phyloP scores from a whole-genome alignment of 805 yeast species.

The Clavispora asparagi region DNA sequence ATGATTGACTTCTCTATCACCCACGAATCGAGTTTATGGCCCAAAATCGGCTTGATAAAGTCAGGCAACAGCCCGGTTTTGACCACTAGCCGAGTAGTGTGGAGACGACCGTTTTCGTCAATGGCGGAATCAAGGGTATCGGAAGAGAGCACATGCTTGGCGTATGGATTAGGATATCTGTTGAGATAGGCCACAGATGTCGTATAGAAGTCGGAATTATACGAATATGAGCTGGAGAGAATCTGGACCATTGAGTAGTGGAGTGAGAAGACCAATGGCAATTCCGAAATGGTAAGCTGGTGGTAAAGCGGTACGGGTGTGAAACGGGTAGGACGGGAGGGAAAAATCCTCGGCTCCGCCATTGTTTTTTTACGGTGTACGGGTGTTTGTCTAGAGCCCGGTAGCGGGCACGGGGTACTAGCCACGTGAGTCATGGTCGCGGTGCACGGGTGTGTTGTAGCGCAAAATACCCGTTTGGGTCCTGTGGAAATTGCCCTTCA shows the following conservation, averaged over 20 bases:
- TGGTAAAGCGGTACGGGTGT: not conserved
- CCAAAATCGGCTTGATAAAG: constrained; percentile 73
- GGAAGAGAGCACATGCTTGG: constrained; percentile 76
- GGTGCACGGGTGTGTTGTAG: too few species aligned
- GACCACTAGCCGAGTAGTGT: constrained; percentile 66
- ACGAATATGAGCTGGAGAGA: constrained; percentile 52
- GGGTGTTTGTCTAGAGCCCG: not conserved
- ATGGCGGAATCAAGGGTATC: constrained; percentile 66
- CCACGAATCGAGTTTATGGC: constrained; percentile 63
- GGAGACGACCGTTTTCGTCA: constrained; percentile 58
- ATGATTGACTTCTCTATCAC: constrained; percentile 74
- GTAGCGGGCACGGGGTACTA: too few species aligned
- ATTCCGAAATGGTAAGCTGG: not conserved
- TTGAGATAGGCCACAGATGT: constrained; percentile 71
- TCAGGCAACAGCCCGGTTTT: constrained; percentile 78
- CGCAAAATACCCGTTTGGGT: too few species aligned
- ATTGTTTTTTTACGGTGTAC: not conserved
- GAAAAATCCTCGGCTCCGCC: too few species aligned
- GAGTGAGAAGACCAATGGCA: constrained; percentile 1
- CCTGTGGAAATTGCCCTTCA: too few species aligned
- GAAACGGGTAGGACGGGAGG: too few species aligned
- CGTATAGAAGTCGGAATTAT: constrained; percentile 60
- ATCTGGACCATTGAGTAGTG: constrained; percentile 53
- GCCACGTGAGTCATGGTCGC: too few species aligned
- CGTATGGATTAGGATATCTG: constrained; percentile 66